Percentiles rank a stretch among this genome's conserved stretches.
phyloP scores from a whole-genome alignment of 2,329 filamentous ascomycete species.

The Fusarium domesticum region DNA sequence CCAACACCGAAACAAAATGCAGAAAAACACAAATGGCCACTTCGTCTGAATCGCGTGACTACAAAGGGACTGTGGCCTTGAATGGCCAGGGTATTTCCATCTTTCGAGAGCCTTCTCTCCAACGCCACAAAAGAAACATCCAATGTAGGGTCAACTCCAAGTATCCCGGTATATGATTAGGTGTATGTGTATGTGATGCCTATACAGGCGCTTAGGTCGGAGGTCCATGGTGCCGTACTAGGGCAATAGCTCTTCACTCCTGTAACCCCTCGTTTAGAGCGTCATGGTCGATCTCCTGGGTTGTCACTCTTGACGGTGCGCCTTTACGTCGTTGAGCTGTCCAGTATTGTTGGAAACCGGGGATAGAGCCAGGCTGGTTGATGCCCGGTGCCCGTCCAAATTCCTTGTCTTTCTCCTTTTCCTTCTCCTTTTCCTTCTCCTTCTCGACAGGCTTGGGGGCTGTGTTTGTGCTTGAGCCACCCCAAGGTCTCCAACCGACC shows the following conservation, averaged over 20 bases:
- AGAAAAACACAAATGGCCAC: conserved; percentile 3
- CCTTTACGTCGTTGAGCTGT: conserved; percentile 49
- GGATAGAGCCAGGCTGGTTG: conserved; percentile 73
- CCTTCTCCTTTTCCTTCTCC: conserved; percentile 33
- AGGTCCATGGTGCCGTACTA: neutral
- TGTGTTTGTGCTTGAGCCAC: conserved; percentile 20
- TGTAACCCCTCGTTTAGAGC: conserved; percentile 58
- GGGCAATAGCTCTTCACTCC: conserved; percentile 22
- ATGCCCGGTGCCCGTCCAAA: conserved; percentile 63
- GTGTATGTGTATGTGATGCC: neutral
- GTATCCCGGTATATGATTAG: conserved; percentile 11
- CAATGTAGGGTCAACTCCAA: conserved; percentile 20
- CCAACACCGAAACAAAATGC: conserved; percentile 13
- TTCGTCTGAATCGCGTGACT: conserved; percentile 3
- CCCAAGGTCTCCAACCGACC: conserved; percentile 51
- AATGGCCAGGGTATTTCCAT: conserved; percentile 30
- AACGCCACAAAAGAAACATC: conserved; percentile 26
- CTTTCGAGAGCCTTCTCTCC: conserved; percentile 13
- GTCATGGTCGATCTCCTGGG: conserved; percentile 56
- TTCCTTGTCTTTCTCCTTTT: conserved; percentile 35
- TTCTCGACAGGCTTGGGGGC: conserved; percentile 19
- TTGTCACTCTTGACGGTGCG: conserved; percentile 55
- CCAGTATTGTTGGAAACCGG: conserved; percentile 64
- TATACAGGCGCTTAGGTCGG: conserved; percentile 5
- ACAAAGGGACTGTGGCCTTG: conserved; percentile 21